Percentiles rank a stretch among this genome's conserved stretches.
Evolutionary conservation across 805 yeast genomes (phyloP).

Genomic region (Myxozyma neglecta): DNA sequence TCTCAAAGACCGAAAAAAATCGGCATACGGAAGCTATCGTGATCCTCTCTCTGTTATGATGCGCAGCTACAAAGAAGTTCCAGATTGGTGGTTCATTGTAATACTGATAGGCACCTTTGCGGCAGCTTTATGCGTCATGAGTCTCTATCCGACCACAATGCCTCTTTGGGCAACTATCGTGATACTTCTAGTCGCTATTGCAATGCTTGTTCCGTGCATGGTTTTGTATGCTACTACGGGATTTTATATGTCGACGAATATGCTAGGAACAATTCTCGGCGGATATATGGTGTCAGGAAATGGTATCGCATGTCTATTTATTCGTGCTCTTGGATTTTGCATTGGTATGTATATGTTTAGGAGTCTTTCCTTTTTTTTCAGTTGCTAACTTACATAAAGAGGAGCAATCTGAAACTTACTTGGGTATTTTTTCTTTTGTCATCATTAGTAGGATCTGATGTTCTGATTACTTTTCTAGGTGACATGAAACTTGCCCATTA

Average conservation of each 20-base stretch:
- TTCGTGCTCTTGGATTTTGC: conserved; percentile 60
- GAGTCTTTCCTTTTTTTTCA: no score
- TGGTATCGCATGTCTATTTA: conserved; percentile 61
- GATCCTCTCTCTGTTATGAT: conserved; percentile 51
- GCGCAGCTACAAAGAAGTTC: conserved; percentile 62
- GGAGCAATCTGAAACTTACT: conserved; percentile 53
- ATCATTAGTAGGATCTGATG: not conserved
- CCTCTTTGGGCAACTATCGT: conserved; percentile 65
- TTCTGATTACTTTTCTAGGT: conserved; percentile 35
- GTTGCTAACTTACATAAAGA: conserved; percentile 33
- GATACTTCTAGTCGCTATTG: conserved; percentile 54
- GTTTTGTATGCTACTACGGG: conserved; percentile 64
- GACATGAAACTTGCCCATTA: conserved; percentile 68
- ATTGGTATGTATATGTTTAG: conserved; percentile 39
- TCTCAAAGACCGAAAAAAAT: conserved; percentile 7
- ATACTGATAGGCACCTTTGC: conserved; percentile 47
- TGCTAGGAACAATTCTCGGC: conserved; percentile 60
- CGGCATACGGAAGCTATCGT: conserved; percentile 8
- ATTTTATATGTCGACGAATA: conserved; percentile 58
- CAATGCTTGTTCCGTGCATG: conserved; percentile 61
- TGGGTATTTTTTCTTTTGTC: not conserved
- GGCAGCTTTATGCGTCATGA: conserved; percentile 38
- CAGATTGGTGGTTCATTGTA: conserved; percentile 67
- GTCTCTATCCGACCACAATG: conserved; percentile 49
- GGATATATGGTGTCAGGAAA: conserved; percentile 65